Percentiles rank a stretch among this genome's conserved stretches.
These are phyloP conservation scores for Astragalus membranaceus DNA, from an alignment of 306 rosid species.

Conservation along the genomic window DNA sequence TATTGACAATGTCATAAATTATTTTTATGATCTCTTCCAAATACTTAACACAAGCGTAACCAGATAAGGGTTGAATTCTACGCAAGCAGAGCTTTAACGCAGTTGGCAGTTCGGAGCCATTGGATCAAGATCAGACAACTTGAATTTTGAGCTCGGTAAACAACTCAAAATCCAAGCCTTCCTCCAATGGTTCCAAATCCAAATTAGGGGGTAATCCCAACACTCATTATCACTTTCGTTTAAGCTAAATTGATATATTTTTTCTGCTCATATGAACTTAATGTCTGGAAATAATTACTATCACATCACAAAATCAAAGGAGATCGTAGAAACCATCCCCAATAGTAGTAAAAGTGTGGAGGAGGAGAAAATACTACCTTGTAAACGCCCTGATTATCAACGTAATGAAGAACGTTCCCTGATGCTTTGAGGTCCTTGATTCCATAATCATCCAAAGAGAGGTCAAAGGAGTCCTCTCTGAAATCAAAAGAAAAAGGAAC, in stretches of 20 bases:
- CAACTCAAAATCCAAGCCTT: too few species aligned
- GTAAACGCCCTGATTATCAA: slow-evolving; percentile 42
- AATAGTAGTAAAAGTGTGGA: not conserved
- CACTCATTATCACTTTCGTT: not conserved
- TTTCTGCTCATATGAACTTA: not conserved
- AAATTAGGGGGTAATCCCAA: not conserved
- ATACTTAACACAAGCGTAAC: not conserved
- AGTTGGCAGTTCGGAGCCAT: too few species aligned
- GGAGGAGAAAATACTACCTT: slow-evolving; percentile 26
- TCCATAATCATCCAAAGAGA: slow-evolving; percentile 61
- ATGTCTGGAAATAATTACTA: not conserved
- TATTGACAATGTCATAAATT: too few species aligned
- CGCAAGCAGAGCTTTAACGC: too few species aligned
- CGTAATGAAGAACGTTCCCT: slow-evolving; percentile 50
- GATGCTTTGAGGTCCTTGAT: slow-evolving; percentile 54
- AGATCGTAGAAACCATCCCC: not conserved
- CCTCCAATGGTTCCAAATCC: too few species aligned
- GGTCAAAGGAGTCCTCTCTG: slow-evolving; percentile 60
- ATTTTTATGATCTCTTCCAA: not conserved
- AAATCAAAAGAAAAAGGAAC: not conserved
- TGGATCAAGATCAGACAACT: too few species aligned
- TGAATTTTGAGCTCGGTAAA: too few species aligned
- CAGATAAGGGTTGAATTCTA: too few species aligned
- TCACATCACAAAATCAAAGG: not conserved
- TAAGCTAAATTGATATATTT: not conserved